Evolutionary conservation across 352 stramenopile species (phyloP), one percentile per base, ranked within the genome.

Genomic region (Phytophthora gonapodyides): DNA sequence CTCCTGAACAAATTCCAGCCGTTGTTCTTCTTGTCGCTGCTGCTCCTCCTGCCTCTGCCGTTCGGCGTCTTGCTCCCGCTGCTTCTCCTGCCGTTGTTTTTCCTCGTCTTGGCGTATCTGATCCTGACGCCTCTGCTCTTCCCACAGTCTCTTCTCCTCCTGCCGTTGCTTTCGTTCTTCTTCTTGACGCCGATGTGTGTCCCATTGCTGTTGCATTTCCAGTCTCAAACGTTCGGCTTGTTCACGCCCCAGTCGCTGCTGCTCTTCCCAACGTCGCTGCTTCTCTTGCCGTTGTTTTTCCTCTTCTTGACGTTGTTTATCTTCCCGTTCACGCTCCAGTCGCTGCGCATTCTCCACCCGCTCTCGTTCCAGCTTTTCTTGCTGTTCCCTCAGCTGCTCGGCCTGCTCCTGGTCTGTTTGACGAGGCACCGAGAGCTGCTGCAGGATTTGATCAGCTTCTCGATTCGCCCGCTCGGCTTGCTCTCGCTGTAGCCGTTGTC

Each of bases 301-400:
- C 42, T 48, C 33, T 24, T 62, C 15, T 45, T 58, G 27, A 31
- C 27, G 27, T 31, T 8, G 27, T 31, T 31, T 31, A 7, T 31
- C 27, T 31, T 8, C 27, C 5, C 6, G 36, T 50, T 47, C 21
- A 6, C 36, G 27, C 9, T 57, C 37, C 11, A 51, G 50, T 37
- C 35, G 50, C 33, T 17, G 37, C 24, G 68, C 40, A 0, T 40
- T 31, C 16, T 64, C 33, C 21, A 19, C 36, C 37, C 43, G 24
- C 35, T 67, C 33, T 15, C 35, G 27, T 7, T 64, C 36, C 16
- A 62, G 33, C 30, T 44, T 37, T 44, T 69, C 31, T 27, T 71
- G 55, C 10, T 54, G 50, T 33, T 66, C 49, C 45, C 57, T 64
- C 35, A 45, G 35, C 37, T 6, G 42, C 35, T 64, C 53, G 21